phyloP scores from a whole-genome alignment of 106 monocot genomes.

The Triglochin maritima region DNA sequence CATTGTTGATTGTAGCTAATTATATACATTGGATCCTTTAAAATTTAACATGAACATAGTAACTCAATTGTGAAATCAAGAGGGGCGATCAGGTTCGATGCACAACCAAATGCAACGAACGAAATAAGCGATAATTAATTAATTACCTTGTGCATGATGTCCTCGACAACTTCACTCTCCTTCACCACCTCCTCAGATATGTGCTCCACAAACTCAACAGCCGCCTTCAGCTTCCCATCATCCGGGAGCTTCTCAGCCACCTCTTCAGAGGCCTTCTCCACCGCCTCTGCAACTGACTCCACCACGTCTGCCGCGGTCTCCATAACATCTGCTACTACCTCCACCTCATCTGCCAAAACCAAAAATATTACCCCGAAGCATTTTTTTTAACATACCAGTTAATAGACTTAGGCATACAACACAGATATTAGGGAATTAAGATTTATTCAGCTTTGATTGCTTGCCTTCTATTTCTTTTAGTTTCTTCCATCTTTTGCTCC shows the following conservation, averaged over 20 bases:
- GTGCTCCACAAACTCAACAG: constrained; percentile 2
- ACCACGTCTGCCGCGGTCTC: constrained; percentile 1
- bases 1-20: too few species aligned
- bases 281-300: background rate
- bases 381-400: background rate
- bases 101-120: background rate
- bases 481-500: constrained; percentile 7
- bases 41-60: too few species aligned
- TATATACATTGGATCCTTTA: too few species aligned
- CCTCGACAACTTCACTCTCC: background rate
- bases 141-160: constrained; percentile 10
- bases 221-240: constrained; percentile 8
- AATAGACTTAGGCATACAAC: too few species aligned
- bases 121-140: background rate
- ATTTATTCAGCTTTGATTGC: background rate
- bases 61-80: background rate
- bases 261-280: constrained; percentile 7
- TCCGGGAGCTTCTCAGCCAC: constrained; percentile 8
- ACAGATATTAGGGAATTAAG: background rate
- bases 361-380: background rate
- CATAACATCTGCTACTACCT: background rate
- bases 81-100: background rate
- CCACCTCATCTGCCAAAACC: constrained; percentile 1
- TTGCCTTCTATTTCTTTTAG: background rate
- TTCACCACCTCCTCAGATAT: background rate